phyloP scores from a whole-genome alignment of 2,329 filamentous ascomycete genomes.

The Epichloe brachyelytri region DNA sequence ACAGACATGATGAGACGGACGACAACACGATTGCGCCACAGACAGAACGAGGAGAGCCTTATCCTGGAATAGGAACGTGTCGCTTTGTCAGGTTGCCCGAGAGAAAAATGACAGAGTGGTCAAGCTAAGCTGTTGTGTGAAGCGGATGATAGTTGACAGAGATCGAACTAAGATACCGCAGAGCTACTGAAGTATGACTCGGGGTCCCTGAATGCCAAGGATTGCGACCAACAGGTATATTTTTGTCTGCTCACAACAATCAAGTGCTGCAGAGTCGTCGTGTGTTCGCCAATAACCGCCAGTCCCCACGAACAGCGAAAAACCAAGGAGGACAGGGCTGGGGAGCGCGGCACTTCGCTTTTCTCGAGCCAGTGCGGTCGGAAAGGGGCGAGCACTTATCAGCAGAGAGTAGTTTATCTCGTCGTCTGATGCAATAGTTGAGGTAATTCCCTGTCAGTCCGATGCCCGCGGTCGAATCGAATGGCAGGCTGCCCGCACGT shows the following conservation, averaged over 20 bases:
- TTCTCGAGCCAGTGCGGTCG: neutral
- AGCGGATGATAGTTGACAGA: neutral
- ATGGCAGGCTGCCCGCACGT: neutral
- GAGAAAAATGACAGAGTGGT: too few species aligned
- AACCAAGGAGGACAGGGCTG: neutral
- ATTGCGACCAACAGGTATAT: neutral
- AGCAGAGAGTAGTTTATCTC: neutral
- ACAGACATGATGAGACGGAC: conserved; percentile 10
- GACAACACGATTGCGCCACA: neutral
- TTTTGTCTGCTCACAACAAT: neutral
- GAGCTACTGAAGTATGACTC: neutral
- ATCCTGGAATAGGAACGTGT: neutral
- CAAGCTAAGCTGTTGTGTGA: neutral
- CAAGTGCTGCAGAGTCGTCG: neutral
- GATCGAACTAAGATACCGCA: neutral
- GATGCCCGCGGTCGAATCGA: neutral
- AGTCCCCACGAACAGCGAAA: too few species aligned
- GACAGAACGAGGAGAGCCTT: neutral
- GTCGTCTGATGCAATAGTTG: neutral
- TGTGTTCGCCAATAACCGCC: neutral
- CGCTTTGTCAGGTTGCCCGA: neutral
- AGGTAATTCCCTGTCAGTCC: neutral
- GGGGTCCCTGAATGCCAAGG: neutral
- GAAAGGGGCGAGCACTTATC: neutral
- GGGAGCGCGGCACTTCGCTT: neutral